phyloP scores from a whole-genome alignment of 306 rosid species.

The Fragaria ananassa region DNA sequence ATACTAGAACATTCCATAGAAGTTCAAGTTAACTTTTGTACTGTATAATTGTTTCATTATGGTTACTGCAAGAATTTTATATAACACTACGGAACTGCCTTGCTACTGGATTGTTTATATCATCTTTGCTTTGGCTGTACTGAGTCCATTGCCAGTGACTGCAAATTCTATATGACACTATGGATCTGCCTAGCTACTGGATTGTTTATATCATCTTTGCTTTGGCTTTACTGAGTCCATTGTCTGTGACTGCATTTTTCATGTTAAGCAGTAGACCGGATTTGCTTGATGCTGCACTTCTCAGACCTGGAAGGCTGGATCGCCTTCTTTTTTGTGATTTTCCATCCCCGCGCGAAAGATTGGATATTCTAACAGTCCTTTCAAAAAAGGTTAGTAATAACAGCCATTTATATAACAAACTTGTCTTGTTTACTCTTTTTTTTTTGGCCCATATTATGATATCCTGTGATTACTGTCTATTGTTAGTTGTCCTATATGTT shows the following conservation, averaged over 20 bases:
- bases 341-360: slow-evolving; percentile 69
- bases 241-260: slow-evolving; percentile 17
- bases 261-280: slow-evolving; percentile 92
- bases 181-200: background rate
- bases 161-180: background rate
- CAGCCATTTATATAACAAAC: background rate
- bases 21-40: background rate
- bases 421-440: background rate
- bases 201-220: background rate
- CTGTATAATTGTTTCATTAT: background rate
- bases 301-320: slow-evolving; percentile 96
- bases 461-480: background rate
- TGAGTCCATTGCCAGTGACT: background rate
- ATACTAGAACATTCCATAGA: background rate
- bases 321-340: slow-evolving; percentile 93
- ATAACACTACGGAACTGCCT: background rate
- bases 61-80: background rate
- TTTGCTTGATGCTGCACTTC: slow-evolving; percentile 90
- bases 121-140: background rate
- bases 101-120: slow-evolving; percentile 3
- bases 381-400: slow-evolving; percentile 64
- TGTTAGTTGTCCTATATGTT: background rate
- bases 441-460: background rate
- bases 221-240: background rate
- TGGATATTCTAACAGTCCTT: slow-evolving; percentile 84